Evolutionary conservation across 495 filamentous ascomycete species (phyloP), one percentile per base, ranked within the genome.

Genomic region (Lasiosphaeriaceae sp.): DNA sequence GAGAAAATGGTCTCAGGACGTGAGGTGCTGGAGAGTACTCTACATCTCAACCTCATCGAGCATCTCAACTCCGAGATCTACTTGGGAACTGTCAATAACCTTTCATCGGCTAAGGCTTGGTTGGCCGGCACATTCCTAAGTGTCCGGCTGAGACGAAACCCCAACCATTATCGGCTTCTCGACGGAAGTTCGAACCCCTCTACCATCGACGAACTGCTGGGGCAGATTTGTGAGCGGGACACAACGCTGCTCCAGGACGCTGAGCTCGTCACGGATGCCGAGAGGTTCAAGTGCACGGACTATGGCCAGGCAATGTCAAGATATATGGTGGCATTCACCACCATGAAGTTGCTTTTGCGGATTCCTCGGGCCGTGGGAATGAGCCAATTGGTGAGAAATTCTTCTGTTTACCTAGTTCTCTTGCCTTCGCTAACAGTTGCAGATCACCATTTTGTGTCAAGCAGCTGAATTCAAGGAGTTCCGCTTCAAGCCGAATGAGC

Each of bases 21-120:
- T 22, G 88, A 96, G 62, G 79, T 85, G 16, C 74, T 98, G 1
- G 94, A 98, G 66, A 98, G 94, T 69, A 87, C 81, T 26, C 78
- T 97, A 16, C 93, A 97, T 72, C 77, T 85, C 35, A 91, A 96
- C 60, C 75, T 97, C 2, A 89, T 96, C 37, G 92, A 96, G 54
- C 93, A 97, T 68, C 70, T 97, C 45, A 97, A 98, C 69, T 93
- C 93, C 0, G 94, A 98, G 65, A 90, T 97, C 43, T 88, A 88
- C 22, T 77, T 97, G 5, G 87, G 89, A 2, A 95, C 90, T 2
- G 86, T 98, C 55, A 82, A 74, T 2, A 77, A 87, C 55, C 69
- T 89, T 1, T 63, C 83, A 4, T 85, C 88, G 1, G 94, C 94
- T 22, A 88, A 87, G 59, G 78, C 70, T 58, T 98, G 94, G 94